Conservation (phyloP, 2,329 filamentous ascomycete species). For the Epichloe glyceriae region DNA sequence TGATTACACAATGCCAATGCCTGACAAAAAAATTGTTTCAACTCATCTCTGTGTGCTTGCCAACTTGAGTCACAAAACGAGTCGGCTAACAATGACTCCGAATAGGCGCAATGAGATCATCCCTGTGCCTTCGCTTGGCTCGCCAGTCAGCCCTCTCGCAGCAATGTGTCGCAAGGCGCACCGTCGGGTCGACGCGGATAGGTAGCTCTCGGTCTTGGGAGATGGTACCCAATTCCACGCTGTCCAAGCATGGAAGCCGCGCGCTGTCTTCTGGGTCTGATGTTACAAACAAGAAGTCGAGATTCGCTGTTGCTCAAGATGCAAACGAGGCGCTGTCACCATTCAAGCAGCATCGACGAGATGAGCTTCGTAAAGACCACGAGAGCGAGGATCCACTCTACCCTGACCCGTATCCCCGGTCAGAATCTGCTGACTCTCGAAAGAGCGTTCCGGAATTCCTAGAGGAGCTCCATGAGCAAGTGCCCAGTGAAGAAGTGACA, state of each 20-base stretch:
- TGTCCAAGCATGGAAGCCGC: slow-evolving; percentile 3
- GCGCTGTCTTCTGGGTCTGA: slow-evolving; percentile 11
- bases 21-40: slow-evolving; percentile 17
- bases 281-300: slow-evolving; percentile 5
- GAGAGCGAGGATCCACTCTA: slow-evolving; percentile 23
- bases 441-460: slow-evolving; percentile 24
- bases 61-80: neutral
- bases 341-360: slow-evolving; percentile 24
- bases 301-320: slow-evolving; percentile 9
- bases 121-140: slow-evolving; percentile 24
- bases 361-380: slow-evolving; percentile 19
- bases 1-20: slow-evolving; percentile 29
- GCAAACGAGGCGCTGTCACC: slow-evolving; percentile 17
- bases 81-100: slow-evolving; percentile 5
- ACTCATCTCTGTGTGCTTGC: slow-evolving; percentile 4
- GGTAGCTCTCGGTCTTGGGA: slow-evolving; percentile 1
- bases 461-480: slow-evolving; percentile 15
- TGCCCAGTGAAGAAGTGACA: slow-evolving; percentile 17
- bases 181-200: neutral
- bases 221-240: neutral
- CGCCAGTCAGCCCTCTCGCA: slow-evolving; percentile 13
- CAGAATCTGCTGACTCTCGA: slow-evolving; percentile 14
- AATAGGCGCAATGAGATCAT: slow-evolving; percentile 24
- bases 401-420: slow-evolving; percentile 22
- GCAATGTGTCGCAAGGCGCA: slow-evolving; percentile 1